Conservation (phyloP, 2,329 filamentous ascomycete species). For the Colletotrichum somersetense region DNA sequence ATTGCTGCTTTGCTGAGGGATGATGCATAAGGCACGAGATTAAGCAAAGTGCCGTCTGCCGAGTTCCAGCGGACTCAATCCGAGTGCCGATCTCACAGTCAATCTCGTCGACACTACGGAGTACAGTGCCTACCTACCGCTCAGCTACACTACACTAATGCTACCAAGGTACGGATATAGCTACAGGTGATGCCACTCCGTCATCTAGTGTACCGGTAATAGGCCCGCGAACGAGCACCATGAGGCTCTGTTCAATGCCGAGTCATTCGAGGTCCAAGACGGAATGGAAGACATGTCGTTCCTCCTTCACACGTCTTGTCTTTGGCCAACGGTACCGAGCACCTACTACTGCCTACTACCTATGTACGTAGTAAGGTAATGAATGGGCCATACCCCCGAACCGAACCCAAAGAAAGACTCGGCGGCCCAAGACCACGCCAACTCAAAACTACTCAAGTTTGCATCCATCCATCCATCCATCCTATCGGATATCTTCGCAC, state of each 20-base stretch:
- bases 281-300: background rate
- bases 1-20: background rate
- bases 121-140: too few species aligned
- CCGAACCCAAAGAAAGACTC: background rate
- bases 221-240: background rate
- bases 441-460: background rate
- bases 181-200: too few species aligned
- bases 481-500: background rate
- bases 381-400: too few species aligned
- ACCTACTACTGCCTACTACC: too few species aligned
- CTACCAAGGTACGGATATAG: too few species aligned
- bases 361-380: too few species aligned
- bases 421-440: background rate
- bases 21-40: conserved; percentile 30
- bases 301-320: background rate
- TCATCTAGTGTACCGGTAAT: too few species aligned
- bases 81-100: conserved; percentile 33
- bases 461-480: too few species aligned
- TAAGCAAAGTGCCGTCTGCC: conserved; percentile 38
- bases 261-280: background rate
- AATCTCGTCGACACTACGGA: too few species aligned
- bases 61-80: conserved; percentile 29
- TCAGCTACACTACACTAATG: too few species aligned
- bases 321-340: too few species aligned
- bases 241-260: background rate